A percentile compares a stretch with the other conserved stretches of the same genome.
Conservation (phyloP, 2,329 filamentous ascomycete genomes). For the Trichoderma oligosporum region DNA sequence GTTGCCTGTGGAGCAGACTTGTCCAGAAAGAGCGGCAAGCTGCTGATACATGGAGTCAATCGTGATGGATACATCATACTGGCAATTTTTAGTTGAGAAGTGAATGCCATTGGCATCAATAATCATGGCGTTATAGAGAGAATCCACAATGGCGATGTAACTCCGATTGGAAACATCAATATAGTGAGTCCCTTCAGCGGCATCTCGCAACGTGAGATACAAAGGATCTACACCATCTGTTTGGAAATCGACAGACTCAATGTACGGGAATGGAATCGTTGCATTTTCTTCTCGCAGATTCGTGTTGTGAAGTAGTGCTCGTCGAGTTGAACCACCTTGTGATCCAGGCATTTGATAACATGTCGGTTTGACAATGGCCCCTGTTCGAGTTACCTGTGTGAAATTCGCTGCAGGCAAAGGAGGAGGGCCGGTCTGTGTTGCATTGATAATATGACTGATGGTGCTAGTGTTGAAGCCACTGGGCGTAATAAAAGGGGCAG, state of each 20-base stretch:
- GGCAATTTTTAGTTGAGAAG: slow-evolving; percentile 34
- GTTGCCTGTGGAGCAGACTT: slow-evolving; percentile 29
- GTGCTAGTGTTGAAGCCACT: slow-evolving; percentile 15
- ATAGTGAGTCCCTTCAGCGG: slow-evolving; percentile 27
- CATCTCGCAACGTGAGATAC: slow-evolving; percentile 34
- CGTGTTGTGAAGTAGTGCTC: slow-evolving; percentile 33
- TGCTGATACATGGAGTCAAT: slow-evolving; percentile 35
- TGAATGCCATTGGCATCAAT: slow-evolving; percentile 34
- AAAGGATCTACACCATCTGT: slow-evolving; percentile 32
- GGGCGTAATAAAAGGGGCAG: slow-evolving; percentile 17
- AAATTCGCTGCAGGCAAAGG: slow-evolving; percentile 32
- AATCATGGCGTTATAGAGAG: slow-evolving; percentile 31
- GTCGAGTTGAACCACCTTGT: slow-evolving; percentile 24
- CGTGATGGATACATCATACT: slow-evolving; percentile 32
- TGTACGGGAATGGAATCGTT: slow-evolving; percentile 35
- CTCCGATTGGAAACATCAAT: slow-evolving; percentile 36
- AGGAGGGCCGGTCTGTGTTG: slow-evolving; percentile 13
- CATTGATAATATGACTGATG: slow-evolving; percentile 1
- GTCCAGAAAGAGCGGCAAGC: slow-evolving; percentile 31
- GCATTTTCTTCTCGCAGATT: slow-evolving; percentile 30
- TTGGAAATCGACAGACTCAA: slow-evolving; percentile 37
- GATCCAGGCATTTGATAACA: slow-evolving; percentile 32
- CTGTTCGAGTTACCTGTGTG: slow-evolving; percentile 32
- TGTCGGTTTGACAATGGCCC: slow-evolving; percentile 27
- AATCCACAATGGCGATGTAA: slow-evolving; percentile 32